These are phyloP conservation scores for Hyphodiscus hymeniophilus DNA, from an alignment of 495 filamentous ascomycete genomes.

Conservation along the genomic window DNA sequence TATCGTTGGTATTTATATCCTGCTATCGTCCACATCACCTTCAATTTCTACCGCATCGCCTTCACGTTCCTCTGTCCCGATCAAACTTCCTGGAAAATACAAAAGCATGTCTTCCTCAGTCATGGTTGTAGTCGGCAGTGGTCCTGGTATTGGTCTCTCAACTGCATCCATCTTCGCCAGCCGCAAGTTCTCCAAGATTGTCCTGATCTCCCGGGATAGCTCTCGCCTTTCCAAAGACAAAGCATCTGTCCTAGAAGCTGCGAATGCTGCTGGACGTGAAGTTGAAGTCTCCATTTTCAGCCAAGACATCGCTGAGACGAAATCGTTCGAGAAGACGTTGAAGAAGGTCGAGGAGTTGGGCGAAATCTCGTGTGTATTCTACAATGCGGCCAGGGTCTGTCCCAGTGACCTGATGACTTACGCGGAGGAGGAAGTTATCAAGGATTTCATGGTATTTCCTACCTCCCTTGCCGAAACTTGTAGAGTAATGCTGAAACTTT, in stretches of 20 bases:
- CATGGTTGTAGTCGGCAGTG: constrained; percentile 32
- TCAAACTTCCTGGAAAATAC: no score
- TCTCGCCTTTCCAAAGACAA: constrained; percentile 27
- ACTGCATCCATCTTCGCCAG: constrained; percentile 29
- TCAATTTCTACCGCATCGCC: no score
- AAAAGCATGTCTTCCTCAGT: constrained; percentile 12
- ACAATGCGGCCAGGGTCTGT: constrained; percentile 32
- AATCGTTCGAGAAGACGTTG: constrained; percentile 21
- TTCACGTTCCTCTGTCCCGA: no score
- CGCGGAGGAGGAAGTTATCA: constrained; percentile 27
- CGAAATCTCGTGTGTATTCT: constrained; percentile 29
- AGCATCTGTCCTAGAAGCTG: constrained; percentile 18
- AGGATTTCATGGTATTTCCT: constrained; percentile 31
- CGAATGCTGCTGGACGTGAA: background rate
- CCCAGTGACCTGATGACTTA: constrained; percentile 23
- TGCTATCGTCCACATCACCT: no score
- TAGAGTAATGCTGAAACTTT: background rate
- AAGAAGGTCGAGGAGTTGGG: constrained; percentile 25
- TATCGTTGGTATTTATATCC: no score
- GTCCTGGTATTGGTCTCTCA: constrained; percentile 33
- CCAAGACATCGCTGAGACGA: constrained; percentile 27
- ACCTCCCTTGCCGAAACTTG: background rate
- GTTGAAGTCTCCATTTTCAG: constrained; percentile 25
- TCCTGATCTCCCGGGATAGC: constrained; percentile 29
- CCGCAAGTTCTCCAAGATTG: constrained; percentile 30